Evolutionary conservation across 371 early-diverging fungal species (phyloP), one percentile per base, ranked within the genome.

Genomic region (Phascolomyces articulosus): DNA sequence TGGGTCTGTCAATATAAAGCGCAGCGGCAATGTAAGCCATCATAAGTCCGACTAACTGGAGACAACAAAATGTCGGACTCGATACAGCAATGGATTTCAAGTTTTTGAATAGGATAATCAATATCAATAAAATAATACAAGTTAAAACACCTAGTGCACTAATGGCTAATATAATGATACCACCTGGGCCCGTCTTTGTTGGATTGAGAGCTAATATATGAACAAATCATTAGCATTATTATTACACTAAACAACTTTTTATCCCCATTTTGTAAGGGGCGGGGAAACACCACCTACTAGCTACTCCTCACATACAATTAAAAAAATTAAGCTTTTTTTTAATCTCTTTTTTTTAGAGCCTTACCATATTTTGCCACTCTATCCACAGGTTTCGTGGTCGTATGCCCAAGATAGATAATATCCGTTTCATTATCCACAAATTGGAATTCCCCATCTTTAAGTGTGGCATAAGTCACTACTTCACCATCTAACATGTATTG

Each of bases 11-110:
- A 1, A 75, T 11, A 29, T 64, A 74, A 20, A 78, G 55, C 3
- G 67, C 7, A 21, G 65, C 29, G 0, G 65, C 31, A 4, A 61
- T 44, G 55, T 75, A 80, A 1, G 58, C 58, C 58, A 78, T 53
- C 21, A 66, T 55, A 27, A 77, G 58, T 24, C 81, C 81, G 6
- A 67, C 9, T 8, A 80, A 38, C 27, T 80, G 76, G 7, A 80
- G 20, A 53, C 72, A 78, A 24, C 75, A 75, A 53, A 80, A 80
- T 3, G 73, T 41, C 0, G 81, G 81, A 34, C 81, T 80, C 4
- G 81, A 56, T 0, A 65, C 71, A 69, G 73, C 72, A 49, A 80
- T 72, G 7, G 73, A 57, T 41, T 75, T 75, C 9, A 72, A 51
- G 4, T 70, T 58, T 10, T 74, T 64, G 23, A 59, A 73, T 10